phyloP scores from a whole-genome alignment of 2,329 filamentous ascomycete species.

The Leptographium flavum region DNA sequence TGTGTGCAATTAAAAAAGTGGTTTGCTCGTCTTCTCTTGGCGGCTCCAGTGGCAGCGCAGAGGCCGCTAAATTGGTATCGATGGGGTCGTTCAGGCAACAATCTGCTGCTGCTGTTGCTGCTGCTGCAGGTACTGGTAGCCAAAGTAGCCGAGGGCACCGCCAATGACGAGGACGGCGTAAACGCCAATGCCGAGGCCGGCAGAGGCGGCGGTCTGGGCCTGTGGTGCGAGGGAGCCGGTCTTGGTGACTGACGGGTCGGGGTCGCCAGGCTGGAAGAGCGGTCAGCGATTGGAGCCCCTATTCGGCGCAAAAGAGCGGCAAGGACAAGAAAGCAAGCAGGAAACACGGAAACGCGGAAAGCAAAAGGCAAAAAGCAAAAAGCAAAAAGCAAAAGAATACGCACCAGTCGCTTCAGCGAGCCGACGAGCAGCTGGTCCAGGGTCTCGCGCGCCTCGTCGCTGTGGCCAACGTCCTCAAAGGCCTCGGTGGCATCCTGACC shows the following conservation, averaged over 20 bases:
- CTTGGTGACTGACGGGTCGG: slow-evolving; percentile 48
- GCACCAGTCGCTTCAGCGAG: slow-evolving; percentile 65
- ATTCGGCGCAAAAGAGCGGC: no score
- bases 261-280: slow-evolving; percentile 54
- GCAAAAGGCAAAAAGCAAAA: no score
- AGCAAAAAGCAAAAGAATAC: slow-evolving; percentile 14
- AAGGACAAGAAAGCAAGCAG: no score
- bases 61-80: neutral
- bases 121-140: slow-evolving; percentile 73
- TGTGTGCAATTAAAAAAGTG: no score
- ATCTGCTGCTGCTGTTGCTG: slow-evolving; percentile 15
- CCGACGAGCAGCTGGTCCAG: slow-evolving; percentile 65
- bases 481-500: slow-evolving; percentile 95
- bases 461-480: slow-evolving; percentile 98
- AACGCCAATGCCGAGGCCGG: slow-evolving; percentile 59
- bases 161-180: slow-evolving; percentile 72
- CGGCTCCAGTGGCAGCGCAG: neutral
- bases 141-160: slow-evolving; percentile 61
- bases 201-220: slow-evolving; percentile 29
- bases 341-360: no score
- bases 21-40: neutral
- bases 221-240: slow-evolving; percentile 34
- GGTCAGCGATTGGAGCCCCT: no score
- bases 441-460: slow-evolving; percentile 93
- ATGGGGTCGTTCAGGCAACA: neutral